These are phyloP conservation scores for Mortierella sp. DNA, from an alignment of 371 early-diverging fungal genomes.

Conservation along the genomic window DNA sequence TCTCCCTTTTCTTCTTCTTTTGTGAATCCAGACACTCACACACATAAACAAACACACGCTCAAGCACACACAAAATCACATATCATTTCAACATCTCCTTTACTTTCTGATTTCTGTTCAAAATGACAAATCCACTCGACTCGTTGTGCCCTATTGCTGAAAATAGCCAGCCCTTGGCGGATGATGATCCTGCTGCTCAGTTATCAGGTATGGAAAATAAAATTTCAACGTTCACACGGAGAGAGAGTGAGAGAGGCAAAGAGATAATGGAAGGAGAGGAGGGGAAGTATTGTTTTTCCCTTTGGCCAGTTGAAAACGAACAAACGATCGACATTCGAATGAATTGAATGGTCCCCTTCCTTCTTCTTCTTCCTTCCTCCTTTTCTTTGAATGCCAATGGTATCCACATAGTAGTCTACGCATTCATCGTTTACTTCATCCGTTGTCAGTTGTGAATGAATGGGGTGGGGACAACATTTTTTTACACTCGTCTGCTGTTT, in stretches of 20 bases:
- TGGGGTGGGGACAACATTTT: not conserved
- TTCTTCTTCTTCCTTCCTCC: not conserved
- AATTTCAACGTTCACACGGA: not conserved
- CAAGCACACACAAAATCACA: not conserved
- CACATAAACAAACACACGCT: not conserved
- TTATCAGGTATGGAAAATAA: no score
- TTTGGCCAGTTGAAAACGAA: not conserved
- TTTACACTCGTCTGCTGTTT: conserved; percentile 8
- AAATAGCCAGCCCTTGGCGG: no score
- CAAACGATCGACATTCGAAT: not conserved
- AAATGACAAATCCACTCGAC: not conserved
- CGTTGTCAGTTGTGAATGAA: conserved; percentile 2
- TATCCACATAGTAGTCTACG: not conserved
- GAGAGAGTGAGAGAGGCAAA: not conserved
- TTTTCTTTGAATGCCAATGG: not conserved
- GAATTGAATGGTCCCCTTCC: not conserved
- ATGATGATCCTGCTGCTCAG: no score
- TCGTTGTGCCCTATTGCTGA: not conserved
- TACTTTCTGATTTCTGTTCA: not conserved
- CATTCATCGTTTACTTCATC: no score
- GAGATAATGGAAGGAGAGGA: not conserved
- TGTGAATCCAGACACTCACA: not conserved
- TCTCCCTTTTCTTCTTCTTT: not conserved
- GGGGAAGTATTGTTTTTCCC: not conserved
- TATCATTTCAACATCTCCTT: not conserved